A percentile compares a stretch with the other conserved stretches of the same genome.
Evolutionary conservation across 2,329 filamentous ascomycete species (phyloP).

Genomic region (Trichoderma endophyticum): DNA sequence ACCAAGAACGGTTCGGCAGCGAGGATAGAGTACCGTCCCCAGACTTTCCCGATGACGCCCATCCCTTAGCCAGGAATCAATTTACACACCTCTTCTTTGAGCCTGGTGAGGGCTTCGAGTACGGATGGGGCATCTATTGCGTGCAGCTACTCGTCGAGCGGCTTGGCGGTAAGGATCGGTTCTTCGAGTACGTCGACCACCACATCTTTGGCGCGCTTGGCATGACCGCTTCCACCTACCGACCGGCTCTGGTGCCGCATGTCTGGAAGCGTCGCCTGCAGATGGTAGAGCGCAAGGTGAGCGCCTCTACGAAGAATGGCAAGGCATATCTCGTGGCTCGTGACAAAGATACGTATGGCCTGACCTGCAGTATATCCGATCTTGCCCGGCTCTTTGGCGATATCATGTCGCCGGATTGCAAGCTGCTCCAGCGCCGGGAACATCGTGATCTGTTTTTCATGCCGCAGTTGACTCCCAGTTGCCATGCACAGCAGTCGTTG

Average conservation of each 20-base stretch:
- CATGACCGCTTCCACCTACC: neutral
- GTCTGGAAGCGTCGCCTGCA: neutral
- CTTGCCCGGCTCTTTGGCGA: neutral
- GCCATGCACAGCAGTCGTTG: neutral
- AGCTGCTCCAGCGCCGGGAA: neutral
- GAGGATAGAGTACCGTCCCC: neutral
- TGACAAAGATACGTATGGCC: neutral
- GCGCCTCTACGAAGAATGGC: neutral
- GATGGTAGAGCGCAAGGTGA: neutral
- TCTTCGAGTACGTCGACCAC: neutral
- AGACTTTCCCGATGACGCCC: neutral
- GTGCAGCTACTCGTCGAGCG: neutral
- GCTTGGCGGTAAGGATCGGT: neutral
- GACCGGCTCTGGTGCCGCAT: neutral
- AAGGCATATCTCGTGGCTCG: neutral
- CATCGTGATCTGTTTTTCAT: neutral
- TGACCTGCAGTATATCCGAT: neutral
- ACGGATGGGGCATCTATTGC: neutral
- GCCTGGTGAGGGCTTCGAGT: neutral
- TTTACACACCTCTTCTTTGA: neutral
- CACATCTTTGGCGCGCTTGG: neutral
- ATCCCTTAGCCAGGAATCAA: neutral
- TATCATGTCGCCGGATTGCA: neutral
- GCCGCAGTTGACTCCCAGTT: neutral
- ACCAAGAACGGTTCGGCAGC: neutral